These are phyloP conservation scores for Penicillium fimorum DNA, from an alignment of 495 filamentous ascomycete genomes.

Conservation along the genomic window DNA sequence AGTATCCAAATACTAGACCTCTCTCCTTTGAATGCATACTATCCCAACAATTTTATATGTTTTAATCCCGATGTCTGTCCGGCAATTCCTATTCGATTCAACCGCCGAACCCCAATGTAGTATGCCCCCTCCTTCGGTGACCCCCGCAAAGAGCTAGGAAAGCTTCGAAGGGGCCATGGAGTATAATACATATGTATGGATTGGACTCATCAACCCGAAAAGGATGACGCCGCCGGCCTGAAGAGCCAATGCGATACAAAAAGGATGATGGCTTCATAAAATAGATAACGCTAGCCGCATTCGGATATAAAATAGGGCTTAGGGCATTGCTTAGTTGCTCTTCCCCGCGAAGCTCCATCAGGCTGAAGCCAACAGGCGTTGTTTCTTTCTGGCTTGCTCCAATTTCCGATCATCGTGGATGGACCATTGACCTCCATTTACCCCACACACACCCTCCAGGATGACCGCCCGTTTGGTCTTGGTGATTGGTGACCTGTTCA, in stretches of 20 bases:
- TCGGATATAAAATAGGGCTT: slow-evolving; percentile 26
- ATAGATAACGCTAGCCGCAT: slow-evolving; percentile 10
- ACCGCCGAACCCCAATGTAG: slow-evolving; percentile 3
- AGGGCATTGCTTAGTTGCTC: slow-evolving; percentile 29
- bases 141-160: slow-evolving; percentile 16
- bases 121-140: slow-evolving; percentile 19
- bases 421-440: slow-evolving; percentile 27
- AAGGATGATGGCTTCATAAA: slow-evolving; percentile 6
- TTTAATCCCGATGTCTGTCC: background rate
- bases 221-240: slow-evolving; percentile 15
- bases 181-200: background rate
- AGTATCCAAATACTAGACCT: background rate
- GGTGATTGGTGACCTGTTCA: slow-evolving; percentile 95
- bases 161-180: background rate
- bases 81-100: background rate
- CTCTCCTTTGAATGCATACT: no score
- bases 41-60: background rate
- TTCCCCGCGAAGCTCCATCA: slow-evolving; percentile 41
- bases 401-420: slow-evolving; percentile 24
- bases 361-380: slow-evolving; percentile 15
- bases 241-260: slow-evolving; percentile 15
- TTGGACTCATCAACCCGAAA: slow-evolving; percentile 11
- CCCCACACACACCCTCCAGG: slow-evolving; percentile 23
- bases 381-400: slow-evolving; percentile 7
- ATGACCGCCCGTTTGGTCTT: slow-evolving; percentile 85